These are phyloP conservation scores for Penicillium freii DNA, from an alignment of 2,329 filamentous ascomycete species.

Conservation along the genomic window DNA sequence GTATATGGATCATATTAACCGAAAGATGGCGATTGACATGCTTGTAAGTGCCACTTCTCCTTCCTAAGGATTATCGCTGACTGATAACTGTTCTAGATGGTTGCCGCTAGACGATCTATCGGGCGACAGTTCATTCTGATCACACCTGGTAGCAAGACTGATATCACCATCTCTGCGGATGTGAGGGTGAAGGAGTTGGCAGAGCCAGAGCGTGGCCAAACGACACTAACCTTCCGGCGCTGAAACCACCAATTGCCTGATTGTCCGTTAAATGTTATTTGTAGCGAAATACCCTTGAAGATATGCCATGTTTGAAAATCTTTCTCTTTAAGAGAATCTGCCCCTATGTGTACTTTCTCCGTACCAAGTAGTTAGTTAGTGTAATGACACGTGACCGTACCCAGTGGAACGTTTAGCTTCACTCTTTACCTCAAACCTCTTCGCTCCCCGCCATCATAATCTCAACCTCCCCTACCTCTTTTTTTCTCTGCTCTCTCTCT, in stretches of 20 bases:
- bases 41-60: constrained; percentile 60
- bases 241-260: background rate
- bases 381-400: constrained; percentile 5
- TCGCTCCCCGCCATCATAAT: constrained; percentile 11
- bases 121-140: constrained; percentile 95
- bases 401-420: constrained; percentile 8
- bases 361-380: background rate
- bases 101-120: constrained; percentile 79
- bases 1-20: constrained; percentile 98
- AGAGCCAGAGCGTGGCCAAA: constrained; percentile 47
- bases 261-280: background rate
- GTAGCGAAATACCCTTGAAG: constrained; percentile 8
- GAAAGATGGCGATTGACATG: constrained; percentile 89
- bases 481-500: background rate
- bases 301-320: background rate
- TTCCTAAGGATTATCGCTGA: constrained; percentile 2
- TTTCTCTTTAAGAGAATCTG: background rate
- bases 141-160: constrained; percentile 78
- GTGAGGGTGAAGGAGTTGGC: constrained; percentile 47
- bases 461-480: background rate
- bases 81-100: constrained; percentile 57
- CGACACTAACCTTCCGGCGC: constrained; percentile 36
- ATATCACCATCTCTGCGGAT: constrained; percentile 47
- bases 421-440: constrained; percentile 11
- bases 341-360: background rate